Conservation (phyloP, 306 rosid species). For the Fragaria iinumae region DNA sequence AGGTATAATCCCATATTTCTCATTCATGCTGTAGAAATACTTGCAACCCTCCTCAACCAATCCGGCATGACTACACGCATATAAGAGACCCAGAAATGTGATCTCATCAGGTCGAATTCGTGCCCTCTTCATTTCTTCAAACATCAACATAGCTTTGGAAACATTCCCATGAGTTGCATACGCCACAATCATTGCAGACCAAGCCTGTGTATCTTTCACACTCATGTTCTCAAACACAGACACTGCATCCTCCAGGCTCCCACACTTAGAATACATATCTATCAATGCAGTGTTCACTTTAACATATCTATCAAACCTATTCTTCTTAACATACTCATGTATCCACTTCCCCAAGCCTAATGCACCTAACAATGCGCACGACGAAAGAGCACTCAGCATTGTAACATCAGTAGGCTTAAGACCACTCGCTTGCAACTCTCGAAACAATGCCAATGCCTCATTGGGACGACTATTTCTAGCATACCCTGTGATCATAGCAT, state of each 20-base stretch:
- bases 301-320: conserved; percentile 57
- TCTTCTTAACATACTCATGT: conserved; percentile 77
- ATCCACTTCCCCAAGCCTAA: conserved; percentile 79
- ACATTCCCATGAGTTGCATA: conserved; percentile 79
- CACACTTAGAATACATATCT: conserved; percentile 84
- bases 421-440: conserved; percentile 61
- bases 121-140: conserved; percentile 64
- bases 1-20: conserved; percentile 55
- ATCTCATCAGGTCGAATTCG: conserved; percentile 68
- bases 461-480: conserved; percentile 63
- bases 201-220: conserved; percentile 71
- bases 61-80: conserved; percentile 84
- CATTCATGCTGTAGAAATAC: conserved; percentile 58
- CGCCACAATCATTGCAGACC: conserved; percentile 78
- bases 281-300: conserved; percentile 83
- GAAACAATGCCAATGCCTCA: conserved; percentile 76
- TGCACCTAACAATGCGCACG: conserved; percentile 70
- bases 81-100: conserved; percentile 64
- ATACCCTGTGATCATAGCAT: conserved; percentile 63
- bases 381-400: conserved; percentile 66
- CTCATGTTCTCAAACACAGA: conserved; percentile 58
- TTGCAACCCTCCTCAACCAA: conserved; percentile 60
- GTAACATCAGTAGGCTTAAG: conserved; percentile 74
- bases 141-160: conserved; percentile 47
- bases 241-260: conserved; percentile 65